Evolutionary conservation across 2,329 filamentous ascomycete genomes (phyloP).

Genomic region (Penicillium digitatum): DNA sequence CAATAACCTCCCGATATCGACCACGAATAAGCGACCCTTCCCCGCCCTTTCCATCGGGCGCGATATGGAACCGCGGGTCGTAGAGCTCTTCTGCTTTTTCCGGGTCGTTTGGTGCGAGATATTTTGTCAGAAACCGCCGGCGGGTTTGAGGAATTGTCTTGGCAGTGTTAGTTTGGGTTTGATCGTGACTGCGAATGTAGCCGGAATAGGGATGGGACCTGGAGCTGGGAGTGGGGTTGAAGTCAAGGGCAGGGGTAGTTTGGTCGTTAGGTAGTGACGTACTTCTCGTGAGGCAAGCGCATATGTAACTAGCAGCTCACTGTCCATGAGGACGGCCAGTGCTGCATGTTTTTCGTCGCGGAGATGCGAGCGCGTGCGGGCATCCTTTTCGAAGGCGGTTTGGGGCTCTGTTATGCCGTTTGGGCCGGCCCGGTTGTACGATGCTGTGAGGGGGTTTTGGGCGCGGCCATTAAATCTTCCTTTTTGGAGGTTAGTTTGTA

Average conservation of each 20-base stretch:
- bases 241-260: not conserved
- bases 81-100: constrained; percentile 27
- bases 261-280: not conserved
- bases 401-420: not conserved
- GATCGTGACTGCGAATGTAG: not conserved
- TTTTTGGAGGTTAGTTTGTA: not conserved
- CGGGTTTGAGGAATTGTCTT: constrained; percentile 41
- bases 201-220: too few relatives aligned
- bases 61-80: constrained; percentile 28
- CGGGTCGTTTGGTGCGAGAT: constrained; percentile 31
- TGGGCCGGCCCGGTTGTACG: not conserved
- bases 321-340: constrained; percentile 37
- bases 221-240: too few relatives aligned
- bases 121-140: constrained; percentile 34
- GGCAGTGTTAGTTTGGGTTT: not conserved
- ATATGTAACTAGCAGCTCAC: constrained; percentile 41
- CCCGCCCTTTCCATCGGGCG: constrained; percentile 12
- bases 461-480: not conserved
- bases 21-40: constrained; percentile 15
- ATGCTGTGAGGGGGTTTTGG: not conserved
- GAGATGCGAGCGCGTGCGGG: constrained; percentile 17
- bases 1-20: constrained; percentile 15
- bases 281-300: constrained; percentile 40
- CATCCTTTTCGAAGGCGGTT: not conserved
- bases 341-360: constrained; percentile 38